phyloP scores from a whole-genome alignment of 306 rosid genomes.

The Crotalaria pallida region DNA sequence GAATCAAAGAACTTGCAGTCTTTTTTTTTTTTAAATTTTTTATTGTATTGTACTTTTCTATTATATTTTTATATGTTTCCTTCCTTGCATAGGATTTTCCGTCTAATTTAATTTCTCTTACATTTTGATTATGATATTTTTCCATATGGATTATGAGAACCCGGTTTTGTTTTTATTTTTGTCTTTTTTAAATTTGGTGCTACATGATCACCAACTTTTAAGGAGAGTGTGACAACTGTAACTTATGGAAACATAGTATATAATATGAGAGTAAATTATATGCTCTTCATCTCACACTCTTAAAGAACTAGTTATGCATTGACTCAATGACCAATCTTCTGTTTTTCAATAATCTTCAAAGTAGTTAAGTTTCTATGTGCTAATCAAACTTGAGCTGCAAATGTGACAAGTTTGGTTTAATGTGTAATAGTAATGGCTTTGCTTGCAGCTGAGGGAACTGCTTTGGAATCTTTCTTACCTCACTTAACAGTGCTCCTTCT shows the following conservation, averaged over 20 bases:
- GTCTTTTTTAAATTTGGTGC: neutral
- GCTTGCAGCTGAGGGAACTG: constrained; percentile 19
- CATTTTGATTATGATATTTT: neutral
- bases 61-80: neutral
- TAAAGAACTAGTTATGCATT: neutral
- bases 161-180: neutral
- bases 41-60: neutral
- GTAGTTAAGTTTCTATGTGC: neutral
- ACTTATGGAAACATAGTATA: neutral
- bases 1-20: neutral
- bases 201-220: constrained; percentile 13
- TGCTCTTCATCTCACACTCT: constrained; percentile 6
- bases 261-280: no score
- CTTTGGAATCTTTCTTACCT: constrained; percentile 28
- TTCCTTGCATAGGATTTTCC: constrained; percentile 4
- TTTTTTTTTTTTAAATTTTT: no score
- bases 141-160: neutral
- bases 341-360: constrained; percentile 4
- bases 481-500: neutral
- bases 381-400: neutral
- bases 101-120: neutral
- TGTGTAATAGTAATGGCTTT: constrained; percentile 19
- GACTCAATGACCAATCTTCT: constrained; percentile 10
- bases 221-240: constrained; percentile 27
- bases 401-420: neutral